phyloP scores from a whole-genome alignment of 768 basidiomycete genomes.

The Naganishia vaughanmartiniae region DNA sequence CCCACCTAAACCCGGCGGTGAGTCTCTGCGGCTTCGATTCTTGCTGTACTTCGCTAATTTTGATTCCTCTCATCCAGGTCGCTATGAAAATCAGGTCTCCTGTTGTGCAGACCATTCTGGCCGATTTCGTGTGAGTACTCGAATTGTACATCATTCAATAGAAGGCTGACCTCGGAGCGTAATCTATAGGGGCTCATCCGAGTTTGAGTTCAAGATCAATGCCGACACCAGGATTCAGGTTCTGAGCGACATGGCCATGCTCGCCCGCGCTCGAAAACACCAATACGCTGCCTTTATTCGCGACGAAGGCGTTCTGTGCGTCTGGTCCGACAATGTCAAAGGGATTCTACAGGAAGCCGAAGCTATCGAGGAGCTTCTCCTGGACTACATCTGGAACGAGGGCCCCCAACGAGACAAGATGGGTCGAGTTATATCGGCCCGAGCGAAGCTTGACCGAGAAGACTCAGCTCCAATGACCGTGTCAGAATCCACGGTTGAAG shows the following conservation, averaged over 20 bases:
- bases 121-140: background rate
- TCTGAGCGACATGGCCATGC: slow-evolving; percentile 70
- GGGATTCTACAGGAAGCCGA: slow-evolving; percentile 65
- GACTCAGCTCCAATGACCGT: too few species aligned
- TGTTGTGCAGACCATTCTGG: background rate
- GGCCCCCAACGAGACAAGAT: too few species aligned
- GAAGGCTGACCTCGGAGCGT: too few species aligned
- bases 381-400: slow-evolving; percentile 54
- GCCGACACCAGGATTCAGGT: slow-evolving; percentile 79
- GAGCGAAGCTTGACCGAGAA: too few species aligned
- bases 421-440: too few species aligned
- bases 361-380: too few species aligned
- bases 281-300: slow-evolving; percentile 85
- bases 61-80: background rate
- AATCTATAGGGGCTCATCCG: background rate
- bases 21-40: background rate
- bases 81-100: background rate
- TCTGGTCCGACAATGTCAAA: slow-evolving; percentile 82
- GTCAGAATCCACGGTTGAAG: background rate
- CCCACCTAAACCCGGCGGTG: slow-evolving; percentile 6
- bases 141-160: too few species aligned
- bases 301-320: slow-evolving; percentile 75
- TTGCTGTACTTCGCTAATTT: background rate
- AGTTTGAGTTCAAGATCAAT: slow-evolving; percentile 57
- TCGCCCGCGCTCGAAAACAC: slow-evolving; percentile 79